Evolutionary conservation across 345 rosid genomes (phyloP).

Genomic region (Syzygium aromaticum): DNA sequence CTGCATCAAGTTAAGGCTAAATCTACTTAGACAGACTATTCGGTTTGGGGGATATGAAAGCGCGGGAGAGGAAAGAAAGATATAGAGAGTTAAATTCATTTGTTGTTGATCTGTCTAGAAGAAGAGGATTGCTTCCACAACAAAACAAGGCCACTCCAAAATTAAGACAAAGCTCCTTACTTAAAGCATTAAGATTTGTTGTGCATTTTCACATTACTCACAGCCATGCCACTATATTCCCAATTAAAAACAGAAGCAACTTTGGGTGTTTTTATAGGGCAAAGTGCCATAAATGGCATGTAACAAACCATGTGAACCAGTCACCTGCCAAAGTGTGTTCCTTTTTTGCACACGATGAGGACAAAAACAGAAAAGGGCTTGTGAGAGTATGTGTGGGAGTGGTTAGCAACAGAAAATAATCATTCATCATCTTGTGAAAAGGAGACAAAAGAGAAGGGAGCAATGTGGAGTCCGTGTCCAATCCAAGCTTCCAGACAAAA

Average conservation of each 20-base stretch:
- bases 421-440: not conserved
- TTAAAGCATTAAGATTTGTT: not conserved
- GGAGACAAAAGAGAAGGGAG: not conserved
- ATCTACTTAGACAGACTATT: not conserved
- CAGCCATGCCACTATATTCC: not conserved
- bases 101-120: not conserved
- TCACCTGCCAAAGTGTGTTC: not conserved
- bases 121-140: not conserved
- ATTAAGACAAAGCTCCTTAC: not conserved
- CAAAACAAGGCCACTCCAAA: not conserved
- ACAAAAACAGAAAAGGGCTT: not conserved
- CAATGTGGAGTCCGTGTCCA: not conserved
- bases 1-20: not conserved
- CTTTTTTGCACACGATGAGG: not conserved
- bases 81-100: not conserved
- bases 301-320: not conserved
- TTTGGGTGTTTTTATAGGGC: not conserved
- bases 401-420: not conserved
- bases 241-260: not conserved
- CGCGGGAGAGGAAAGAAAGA: not conserved
- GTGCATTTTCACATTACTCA: not conserved
- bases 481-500: not conserved
- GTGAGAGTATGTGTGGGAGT: not conserved
- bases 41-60: not conserved
- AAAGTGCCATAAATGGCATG: not conserved